A percentile compares a stretch with the other conserved stretches of the same genome.
Conservation (phyloP, 192 early-diverging fungal genomes). For the Backusella luteola region DNA sequence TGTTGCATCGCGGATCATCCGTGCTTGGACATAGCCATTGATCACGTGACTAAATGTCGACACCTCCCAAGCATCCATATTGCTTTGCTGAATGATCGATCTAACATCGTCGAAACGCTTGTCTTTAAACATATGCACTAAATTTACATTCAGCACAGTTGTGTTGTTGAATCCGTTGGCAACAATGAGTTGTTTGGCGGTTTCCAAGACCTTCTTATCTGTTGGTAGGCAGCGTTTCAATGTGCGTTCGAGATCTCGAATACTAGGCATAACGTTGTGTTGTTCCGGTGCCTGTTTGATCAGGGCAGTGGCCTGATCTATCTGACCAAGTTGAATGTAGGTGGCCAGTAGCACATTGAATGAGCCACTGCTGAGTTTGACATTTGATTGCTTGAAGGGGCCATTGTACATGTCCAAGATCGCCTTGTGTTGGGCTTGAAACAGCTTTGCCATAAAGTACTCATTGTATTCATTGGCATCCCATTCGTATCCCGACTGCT, state of each 20-base stretch:
- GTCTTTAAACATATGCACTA: constrained; percentile 23
- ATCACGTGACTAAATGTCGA: constrained; percentile 24
- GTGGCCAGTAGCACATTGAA: constrained; percentile 32
- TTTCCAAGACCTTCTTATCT: constrained; percentile 4
- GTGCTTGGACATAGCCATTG: constrained; percentile 14
- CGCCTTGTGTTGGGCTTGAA: constrained; percentile 25
- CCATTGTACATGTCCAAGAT: constrained; percentile 22
- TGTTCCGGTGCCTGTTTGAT: constrained; percentile 1
- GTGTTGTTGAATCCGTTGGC: neutral
- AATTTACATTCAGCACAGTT: constrained; percentile 18
- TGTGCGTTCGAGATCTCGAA: constrained; percentile 22
- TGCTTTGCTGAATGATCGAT: neutral
- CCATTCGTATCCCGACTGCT: constrained; percentile 17
- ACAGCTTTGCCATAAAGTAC: constrained; percentile 30
- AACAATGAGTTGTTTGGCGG: neutral
- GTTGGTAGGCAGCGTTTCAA: constrained; percentile 25
- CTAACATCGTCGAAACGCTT: neutral
- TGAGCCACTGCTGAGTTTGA: constrained; percentile 22
- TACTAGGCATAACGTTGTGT: constrained; percentile 16
- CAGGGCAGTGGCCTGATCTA: constrained; percentile 16
- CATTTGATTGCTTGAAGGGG: neutral
- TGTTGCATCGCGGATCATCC: neutral
- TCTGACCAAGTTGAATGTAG: constrained; percentile 16
- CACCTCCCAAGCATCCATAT: constrained; percentile 7
- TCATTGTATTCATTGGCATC: constrained; percentile 30